Conservation (phyloP, 2,329 filamentous ascomycete genomes). For the Bipolaris gigantea region DNA sequence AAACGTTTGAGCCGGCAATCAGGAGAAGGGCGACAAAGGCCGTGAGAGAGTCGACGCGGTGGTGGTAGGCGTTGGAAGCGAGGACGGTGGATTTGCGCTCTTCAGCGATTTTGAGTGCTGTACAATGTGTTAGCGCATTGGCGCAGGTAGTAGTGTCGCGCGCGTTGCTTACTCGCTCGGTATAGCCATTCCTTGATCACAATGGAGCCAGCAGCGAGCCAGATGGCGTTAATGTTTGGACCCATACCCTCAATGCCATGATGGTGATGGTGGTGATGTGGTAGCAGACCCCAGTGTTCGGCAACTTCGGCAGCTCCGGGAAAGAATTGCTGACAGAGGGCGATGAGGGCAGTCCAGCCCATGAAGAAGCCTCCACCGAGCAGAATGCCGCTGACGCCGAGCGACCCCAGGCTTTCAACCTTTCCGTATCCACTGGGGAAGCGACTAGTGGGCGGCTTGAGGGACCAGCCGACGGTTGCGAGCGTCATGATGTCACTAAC, state of each 20-base stretch:
- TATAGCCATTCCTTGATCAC: conserved; percentile 96
- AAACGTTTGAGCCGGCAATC: conserved; percentile 85
- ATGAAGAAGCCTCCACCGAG: conserved; percentile 89
- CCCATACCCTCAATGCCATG: conserved; percentile 60
- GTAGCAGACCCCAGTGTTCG: conserved; percentile 48
- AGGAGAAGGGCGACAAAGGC: conserved; percentile 89
- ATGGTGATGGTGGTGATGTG: conserved; percentile 70
- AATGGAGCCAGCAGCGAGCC: conserved; percentile 89
- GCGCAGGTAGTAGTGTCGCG: not conserved
- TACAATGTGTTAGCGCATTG: conserved; percentile 27
- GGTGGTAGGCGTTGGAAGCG: conserved; percentile 93
- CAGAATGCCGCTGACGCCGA: conserved; percentile 90
- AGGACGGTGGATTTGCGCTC: conserved; percentile 95
- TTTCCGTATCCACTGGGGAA: conserved; percentile 96
- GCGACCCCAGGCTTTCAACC: conserved; percentile 90
- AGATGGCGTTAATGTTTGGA: conserved; percentile 90
- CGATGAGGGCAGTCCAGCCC: conserved; percentile 68
- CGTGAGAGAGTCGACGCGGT: conserved; percentile 93
- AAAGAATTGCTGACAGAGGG: conserved; percentile 56
- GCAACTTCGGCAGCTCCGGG: conserved; percentile 50
- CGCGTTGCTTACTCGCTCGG: conserved; percentile 70
- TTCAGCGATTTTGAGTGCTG: conserved; percentile 91
- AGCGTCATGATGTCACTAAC: conserved; percentile 94
- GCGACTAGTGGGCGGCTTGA: conserved; percentile 77
- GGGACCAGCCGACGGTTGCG: conserved; percentile 89